These are phyloP conservation scores for Zymoseptoria passerinii DNA, from an alignment of 2,329 filamentous ascomycete genomes.

Conservation along the genomic window DNA sequence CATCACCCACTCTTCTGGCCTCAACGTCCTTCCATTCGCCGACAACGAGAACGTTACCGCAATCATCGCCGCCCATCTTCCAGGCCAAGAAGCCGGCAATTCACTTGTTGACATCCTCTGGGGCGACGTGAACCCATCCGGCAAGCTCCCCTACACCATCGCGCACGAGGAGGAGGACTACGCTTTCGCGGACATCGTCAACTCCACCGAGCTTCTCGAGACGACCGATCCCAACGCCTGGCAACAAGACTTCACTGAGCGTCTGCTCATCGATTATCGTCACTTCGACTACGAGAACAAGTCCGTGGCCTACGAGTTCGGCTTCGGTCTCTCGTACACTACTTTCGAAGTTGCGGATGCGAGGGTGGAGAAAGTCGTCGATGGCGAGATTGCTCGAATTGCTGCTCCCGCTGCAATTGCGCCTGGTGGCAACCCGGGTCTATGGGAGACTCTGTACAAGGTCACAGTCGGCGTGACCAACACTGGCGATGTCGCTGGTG, in stretches of 20 bases:
- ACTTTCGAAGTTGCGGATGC: conserved; percentile 19
- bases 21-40: conserved; percentile 36
- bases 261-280: conserved; percentile 47
- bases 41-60: conserved; percentile 29
- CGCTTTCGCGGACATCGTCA: conserved; percentile 30
- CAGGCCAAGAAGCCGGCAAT: conserved; percentile 32
- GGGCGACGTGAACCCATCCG: conserved; percentile 24
- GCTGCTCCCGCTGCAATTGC: conserved; percentile 14
- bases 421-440: conserved; percentile 28
- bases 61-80: conserved; percentile 36
- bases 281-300: conserved; percentile 40
- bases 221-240: conserved; percentile 33
- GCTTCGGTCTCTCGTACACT: conserved; percentile 26
- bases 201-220: conserved; percentile 29
- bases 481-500: conserved; percentile 45
- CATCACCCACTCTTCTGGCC: conserved; percentile 24
- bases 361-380: conserved; percentile 3
- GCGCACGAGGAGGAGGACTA: conserved; percentile 23
- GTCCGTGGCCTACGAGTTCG: conserved; percentile 26
- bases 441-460: conserved; percentile 55
- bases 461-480: conserved; percentile 55
- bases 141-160: conserved; percentile 26
- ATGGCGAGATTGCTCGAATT: conserved; percentile 9
- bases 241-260: conserved; percentile 46
- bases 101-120: conserved; percentile 38